These are phyloP conservation scores for Arthrobotrys megalospora DNA, from an alignment of 2,329 filamentous ascomycete genomes.

Conservation along the genomic window DNA sequence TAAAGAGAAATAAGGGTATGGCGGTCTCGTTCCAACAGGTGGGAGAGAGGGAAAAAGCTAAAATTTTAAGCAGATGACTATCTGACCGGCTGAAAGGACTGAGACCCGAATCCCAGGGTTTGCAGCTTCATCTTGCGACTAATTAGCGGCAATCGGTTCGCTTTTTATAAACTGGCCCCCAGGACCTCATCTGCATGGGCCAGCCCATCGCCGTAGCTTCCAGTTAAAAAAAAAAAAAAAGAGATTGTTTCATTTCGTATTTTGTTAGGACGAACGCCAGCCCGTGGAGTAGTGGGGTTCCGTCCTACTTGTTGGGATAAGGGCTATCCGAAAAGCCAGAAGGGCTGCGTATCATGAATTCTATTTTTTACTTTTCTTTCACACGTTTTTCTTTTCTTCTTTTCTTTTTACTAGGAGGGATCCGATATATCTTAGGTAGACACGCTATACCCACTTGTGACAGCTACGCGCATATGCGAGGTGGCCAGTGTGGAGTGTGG, in stretches of 20 bases:
- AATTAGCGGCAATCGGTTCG: conserved; percentile 32
- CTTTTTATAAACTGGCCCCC: conserved; percentile 34
- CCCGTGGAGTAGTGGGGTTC: conserved; percentile 14
- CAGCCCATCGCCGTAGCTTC: conserved; percentile 28
- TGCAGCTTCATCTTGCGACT: conserved; percentile 17
- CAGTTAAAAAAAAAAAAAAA: conserved; percentile 19
- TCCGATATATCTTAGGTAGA: conserved; percentile 37
- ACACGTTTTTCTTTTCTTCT: conserved; percentile 6
- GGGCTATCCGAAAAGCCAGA: conserved; percentile 4
- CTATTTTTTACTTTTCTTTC: conserved; percentile 23
- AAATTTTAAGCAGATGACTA: conserved; percentile 4
- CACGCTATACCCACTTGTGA: conserved; percentile 54
- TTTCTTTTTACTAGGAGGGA: not conserved
- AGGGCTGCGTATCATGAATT: conserved; percentile 24
- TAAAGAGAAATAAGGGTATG: conserved; percentile 20
- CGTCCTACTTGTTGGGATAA: conserved; percentile 36
- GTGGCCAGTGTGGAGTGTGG: conserved; percentile 28
- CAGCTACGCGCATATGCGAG: conserved; percentile 55
- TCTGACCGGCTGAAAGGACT: conserved; percentile 3
- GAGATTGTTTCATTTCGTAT: conserved; percentile 23
- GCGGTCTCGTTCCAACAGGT: too few relatives aligned
- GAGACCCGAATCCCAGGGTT: conserved; percentile 20
- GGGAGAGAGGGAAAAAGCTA: not conserved
- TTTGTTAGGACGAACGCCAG: conserved; percentile 12
- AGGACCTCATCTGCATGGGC: conserved; percentile 13